Base-by-base conservation (phyloP, 2,329 filamentous ascomycete species). In the Hymenoscyphus infarciens region DNA sequence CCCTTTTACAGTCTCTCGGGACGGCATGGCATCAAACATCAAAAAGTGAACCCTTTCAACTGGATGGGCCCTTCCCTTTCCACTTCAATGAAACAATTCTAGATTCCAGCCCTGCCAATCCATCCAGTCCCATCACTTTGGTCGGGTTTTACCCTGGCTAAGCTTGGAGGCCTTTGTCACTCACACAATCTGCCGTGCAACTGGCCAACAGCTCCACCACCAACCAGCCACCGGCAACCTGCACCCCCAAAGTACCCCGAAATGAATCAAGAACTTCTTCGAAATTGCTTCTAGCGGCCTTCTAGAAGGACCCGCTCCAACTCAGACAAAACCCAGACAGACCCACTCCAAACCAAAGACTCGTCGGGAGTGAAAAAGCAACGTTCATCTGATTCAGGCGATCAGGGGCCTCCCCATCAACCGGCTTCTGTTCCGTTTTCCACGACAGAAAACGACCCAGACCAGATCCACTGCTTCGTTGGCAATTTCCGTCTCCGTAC, bases 401-500 rank as follows among this genome's bases (percentile, higher is more conserved):
- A 22, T 61, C 29, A 61, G 55, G 58, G 57, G 55, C n/a, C 31
- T 4, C 19, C n/a, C 25, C 38, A 19, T 11, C 27, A 35, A 60
- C 38, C 61, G 35, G 57, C 38, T 53, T 60, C 39, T 38, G n/a
- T 61, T 63, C 62, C 62, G 19, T 49, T 49, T 49, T 49, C 42
- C 42, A 49, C 19, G 42, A 49, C 42, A 49, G 42, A 49, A 22
- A 49, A 49, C 19, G 42, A 25, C 42, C 57, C 13, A 22, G 27
- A 22, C 57, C 13, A 22, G 27, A 22, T 19, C 31, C 45, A 52
- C 58, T 22, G 13, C n/a, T 49, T 31, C 45, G 22, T 56, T 63
- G 58, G 58, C 57, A 63, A 63, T 63, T 42, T 63, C 61, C 57
- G 54, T 58, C 45, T 33, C 22, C 42, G 27, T 53, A 42, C 25